Evolutionary conservation across 1,139 yeast species (phyloP), one percentile per base, ranked within the genome.

Genomic region (Geotrichum carabidarum): DNA sequence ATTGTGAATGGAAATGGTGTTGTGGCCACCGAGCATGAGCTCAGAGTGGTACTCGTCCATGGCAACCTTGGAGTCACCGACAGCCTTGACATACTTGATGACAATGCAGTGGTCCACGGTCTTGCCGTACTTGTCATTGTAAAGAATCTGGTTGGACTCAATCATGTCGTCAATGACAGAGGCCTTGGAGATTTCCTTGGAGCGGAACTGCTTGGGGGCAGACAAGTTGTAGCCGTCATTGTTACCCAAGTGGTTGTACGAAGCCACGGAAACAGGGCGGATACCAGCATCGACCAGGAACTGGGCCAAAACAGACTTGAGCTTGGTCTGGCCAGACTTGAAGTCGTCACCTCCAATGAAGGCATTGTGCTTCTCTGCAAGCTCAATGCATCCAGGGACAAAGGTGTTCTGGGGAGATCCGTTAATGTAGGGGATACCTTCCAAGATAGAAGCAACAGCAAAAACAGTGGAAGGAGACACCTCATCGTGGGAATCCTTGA

Each of bases 31-130:
- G 66, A 91, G 80, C 97, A 91, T 90, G 70, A 91, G 82, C 74
- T 91, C 97, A 58, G 95, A 86, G 76, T 90, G 89, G 75, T 91
- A 91, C 76, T 91, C 97, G 72, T 91, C 98, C 97, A 91, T 91
- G 54, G 98, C 98, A 60, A 91, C 96, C 78, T 91, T 91, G 63
- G 95, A 84, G 72, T 91, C 98, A 48, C 96, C 96, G 55, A 91
- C 97, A 8, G 97, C 97, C 58, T 88, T 86, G 68, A 91, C 76
- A 72, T 91, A 90, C 76, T 91, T 91, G 76, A 91, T 91, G 61
- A 91, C 98, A 71, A 91, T 90, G 74, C 96, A 86, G 74, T 91
- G 98, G 68, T 91, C 97, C 61, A 91, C 86, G 60, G 79, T 80
- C 63, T 82, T 80, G 57, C 96, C 96, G 47, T 77, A 70, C 72